Base-by-base conservation (phyloP, 2,329 filamentous ascomycete genomes). In the Amylocarpus encephaloides region DNA sequence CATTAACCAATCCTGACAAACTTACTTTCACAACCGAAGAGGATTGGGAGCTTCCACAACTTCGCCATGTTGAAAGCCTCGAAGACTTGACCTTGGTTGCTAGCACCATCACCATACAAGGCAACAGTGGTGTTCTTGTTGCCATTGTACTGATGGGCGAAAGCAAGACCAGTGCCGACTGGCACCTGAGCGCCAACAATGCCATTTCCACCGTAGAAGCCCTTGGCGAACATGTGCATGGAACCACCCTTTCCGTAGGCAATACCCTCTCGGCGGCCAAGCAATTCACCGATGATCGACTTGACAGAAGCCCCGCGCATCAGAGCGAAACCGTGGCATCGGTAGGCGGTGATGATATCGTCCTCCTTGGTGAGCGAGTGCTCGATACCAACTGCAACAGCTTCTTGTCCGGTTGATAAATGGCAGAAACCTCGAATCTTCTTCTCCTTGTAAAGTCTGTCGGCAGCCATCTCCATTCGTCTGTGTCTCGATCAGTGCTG, bases 61-160 rank as follows among this genome's bases (percentile, higher is more conserved):
- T 97, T 97, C 58, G 93, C 93, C 93, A 98, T 98, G 85, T 98
- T 98, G 83, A 94, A 98, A 56, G 93, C 91, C 80, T 98, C 93
- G 67, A 98, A 98, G 64, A 98, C 93, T 75, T 98, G 93, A 59
- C 93, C 93, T 79, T 98, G 93, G 80, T 98, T 98, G 79, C 86
- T 88, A 60, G 93, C 93, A 79, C 93, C 93, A 66, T 98, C 93
- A 78, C 93, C 93, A 73, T 98, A 98, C 52, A 98, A 81, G 59
- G 92, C 82, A 62, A 98, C 79, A 57, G 86, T 86, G 57, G 89
- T 86, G 68, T 89, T 92, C 76, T 90, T 86, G 76, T 86, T 84
- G 67, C 79, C 83, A 67, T 83, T 82, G 79, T 98, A 98, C 77
- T 96, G 85, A 77, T 97, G 90, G 55, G 93, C 93, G 66, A 98